Evolutionary conservation across 2,329 filamentous ascomycete species (phyloP).

Genomic region (Sarocladium kiliense): DNA sequence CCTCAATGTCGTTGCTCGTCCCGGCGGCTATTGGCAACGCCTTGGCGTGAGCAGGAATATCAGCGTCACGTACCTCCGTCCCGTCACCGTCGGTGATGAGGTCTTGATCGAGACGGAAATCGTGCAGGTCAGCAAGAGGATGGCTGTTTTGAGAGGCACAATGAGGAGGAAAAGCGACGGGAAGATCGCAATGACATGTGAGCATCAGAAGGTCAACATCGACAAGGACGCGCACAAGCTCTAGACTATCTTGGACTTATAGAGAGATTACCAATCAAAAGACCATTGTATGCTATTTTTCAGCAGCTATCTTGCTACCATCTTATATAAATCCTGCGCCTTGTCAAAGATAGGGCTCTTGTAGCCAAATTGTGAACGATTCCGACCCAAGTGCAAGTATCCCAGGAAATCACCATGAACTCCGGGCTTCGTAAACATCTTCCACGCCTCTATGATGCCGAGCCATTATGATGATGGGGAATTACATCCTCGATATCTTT

Average conservation of each 20-base stretch:
- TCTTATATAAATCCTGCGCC: neutral
- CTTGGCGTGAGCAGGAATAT: conserved; percentile 63
- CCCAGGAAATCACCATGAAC: neutral
- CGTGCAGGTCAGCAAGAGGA: conserved; percentile 49
- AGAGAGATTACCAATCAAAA: too few species aligned
- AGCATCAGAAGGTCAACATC: conserved; percentile 61
- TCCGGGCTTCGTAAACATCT: neutral
- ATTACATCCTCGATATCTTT: conserved; percentile 15
- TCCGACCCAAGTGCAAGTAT: too few species aligned
- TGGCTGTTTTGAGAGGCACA: conserved; percentile 48
- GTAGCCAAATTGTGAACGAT: neutral
- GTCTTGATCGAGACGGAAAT: conserved; percentile 53
- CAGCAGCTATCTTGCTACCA: neutral
- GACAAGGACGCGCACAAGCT: conserved; percentile 36
- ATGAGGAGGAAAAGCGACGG: conserved; percentile 51
- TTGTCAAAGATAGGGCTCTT: neutral
- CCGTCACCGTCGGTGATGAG: conserved; percentile 46
- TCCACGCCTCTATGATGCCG: neutral
- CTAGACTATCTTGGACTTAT: neutral
- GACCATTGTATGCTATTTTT: too few species aligned
- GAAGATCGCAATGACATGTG: conserved; percentile 49
- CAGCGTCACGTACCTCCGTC: conserved; percentile 62
- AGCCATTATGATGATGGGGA: neutral
- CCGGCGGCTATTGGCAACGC: conserved; percentile 52
- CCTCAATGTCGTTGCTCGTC: conserved; percentile 48